Base-by-base conservation (phyloP, 2,329 filamentous ascomycete species). In the Trichoderma sp. region DNA sequence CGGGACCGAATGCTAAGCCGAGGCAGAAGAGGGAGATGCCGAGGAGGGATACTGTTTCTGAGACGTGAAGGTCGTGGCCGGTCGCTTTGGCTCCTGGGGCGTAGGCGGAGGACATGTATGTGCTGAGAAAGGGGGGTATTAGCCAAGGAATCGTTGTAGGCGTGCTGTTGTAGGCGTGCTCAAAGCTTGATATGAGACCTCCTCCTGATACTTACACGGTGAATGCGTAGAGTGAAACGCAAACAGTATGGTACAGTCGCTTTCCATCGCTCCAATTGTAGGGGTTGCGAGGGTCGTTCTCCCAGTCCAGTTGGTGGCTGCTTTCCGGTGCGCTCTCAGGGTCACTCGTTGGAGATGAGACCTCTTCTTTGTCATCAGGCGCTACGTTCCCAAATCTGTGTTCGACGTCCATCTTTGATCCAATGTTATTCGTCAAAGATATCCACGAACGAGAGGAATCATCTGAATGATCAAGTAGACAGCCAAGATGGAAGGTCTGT, bases 1-100 rank as follows among this genome's bases (percentile, higher is more conserved):
- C 79, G 0, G 90, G 90, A 66, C 91, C 92, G 39, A 92, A 88
- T 19, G 85, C 85, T 88, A 92, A 89, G 66, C 83, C 79, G 4
- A 92, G 78, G 87, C 92, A 90, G 71, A 91, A 92, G 65, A 92
- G 75, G 0, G 90, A 88, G 0, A 92, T 21, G 3, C 63, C 63
- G 10, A 69, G 65, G 7, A 69, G 47, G 3, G 68, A 56, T 10
- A 62, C 60, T 1, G 66, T 68, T 19, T 64, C 55, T 14, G 65
- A 67, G 34, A 71, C 63, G 34, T 65, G 64, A 34, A 71, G 68
- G 14, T 67, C 60, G 3, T 56, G 41, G 21, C 30, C 55, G 15
- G 63, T 43, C 41, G 44, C 28, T 28, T 54, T 65, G 24, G 63
- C 56, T 17, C 63, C 63, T 28, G 54, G 63, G 21, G 63, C 63